A percentile compares a stretch with the other conserved stretches of the same genome.
phyloP scores from a whole-genome alignment of 495 filamentous ascomycete genomes.

The Neurospora sp. region DNA sequence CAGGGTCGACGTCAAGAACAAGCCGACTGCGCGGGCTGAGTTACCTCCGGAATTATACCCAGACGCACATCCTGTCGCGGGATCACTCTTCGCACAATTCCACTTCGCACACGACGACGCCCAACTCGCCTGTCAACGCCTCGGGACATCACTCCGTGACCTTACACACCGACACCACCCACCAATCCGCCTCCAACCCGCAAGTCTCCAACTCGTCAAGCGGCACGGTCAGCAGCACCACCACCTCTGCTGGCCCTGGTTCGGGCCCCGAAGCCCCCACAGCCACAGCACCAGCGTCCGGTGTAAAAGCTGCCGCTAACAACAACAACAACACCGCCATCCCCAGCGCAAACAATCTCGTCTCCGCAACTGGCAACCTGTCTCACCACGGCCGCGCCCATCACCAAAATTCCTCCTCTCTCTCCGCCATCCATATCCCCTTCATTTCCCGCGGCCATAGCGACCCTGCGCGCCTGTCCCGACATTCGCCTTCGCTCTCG shows the following conservation, averaged over 20 bases:
- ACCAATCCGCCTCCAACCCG: not conserved
- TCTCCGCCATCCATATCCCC: not conserved
- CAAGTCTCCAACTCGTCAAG: slow-evolving; percentile 18
- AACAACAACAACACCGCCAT: slow-evolving; percentile 1
- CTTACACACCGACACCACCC: slow-evolving; percentile 7
- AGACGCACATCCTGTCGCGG: slow-evolving; percentile 50
- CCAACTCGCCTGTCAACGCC: slow-evolving; percentile 2
- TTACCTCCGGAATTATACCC: slow-evolving; percentile 64
- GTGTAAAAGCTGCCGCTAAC: not conserved
- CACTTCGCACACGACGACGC: slow-evolving; percentile 17
- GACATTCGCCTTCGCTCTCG: slow-evolving; percentile 9
- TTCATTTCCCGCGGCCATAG: slow-evolving; percentile 1
- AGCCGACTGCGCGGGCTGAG: slow-evolving; percentile 61
- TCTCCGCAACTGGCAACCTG: not conserved
- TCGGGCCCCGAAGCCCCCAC: slow-evolving; percentile 2
- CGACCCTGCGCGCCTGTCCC: not conserved
- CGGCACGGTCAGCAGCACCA: slow-evolving; percentile 22
- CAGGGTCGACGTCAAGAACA: slow-evolving; percentile 35
- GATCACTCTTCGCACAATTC: slow-evolving; percentile 22
- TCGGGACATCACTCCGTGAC: slow-evolving; percentile 18
- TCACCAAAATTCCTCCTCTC: not conserved
- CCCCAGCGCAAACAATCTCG: not conserved
- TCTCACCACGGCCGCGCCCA: not conserved
- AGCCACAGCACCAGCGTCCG: slow-evolving; percentile 3
- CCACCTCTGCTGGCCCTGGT: slow-evolving; percentile 1